Base-by-base conservation (phyloP, 1,284 basidiomycete genomes). In the Bondarzewia mesenterica region DNA sequence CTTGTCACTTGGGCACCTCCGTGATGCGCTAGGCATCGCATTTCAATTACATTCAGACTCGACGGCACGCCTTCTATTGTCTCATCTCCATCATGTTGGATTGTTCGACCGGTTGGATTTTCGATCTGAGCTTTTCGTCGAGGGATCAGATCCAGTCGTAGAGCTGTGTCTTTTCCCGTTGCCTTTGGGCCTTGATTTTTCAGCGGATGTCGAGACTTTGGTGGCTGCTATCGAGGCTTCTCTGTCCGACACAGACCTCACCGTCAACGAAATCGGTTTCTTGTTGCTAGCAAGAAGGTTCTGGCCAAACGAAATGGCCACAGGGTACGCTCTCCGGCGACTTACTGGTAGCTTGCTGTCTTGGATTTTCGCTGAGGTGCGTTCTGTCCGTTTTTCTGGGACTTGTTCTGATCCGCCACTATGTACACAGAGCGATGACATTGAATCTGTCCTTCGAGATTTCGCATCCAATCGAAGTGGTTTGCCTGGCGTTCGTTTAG, bases 221-320 rank as follows among this genome's bases (percentile, higher is more conserved):
- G 75, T 88, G 8, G 71, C 78, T 5, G 73, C 82, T 1, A 76
- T 89, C n/a, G 87, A 89, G 60, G 73, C 76, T 1, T 82, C 81
- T 53, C 65, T 92, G 18, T 68, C 72, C 2, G 84, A 89, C 54
- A 61, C 87, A 22, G 80, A 88, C 60, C 65, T 91, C 20, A 78
- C 82, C 0, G 70, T 81, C 26, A 88, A 89, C 57, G 88, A 92
- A 63, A 69, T 76, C 18, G 88, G 81, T 0, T 74, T 89, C 47
- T 63, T 85, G 6, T 65, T 90, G 8, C 67, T 90, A 15, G 65
- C 69, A 8, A 74, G 78, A 44, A 74, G 79, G 52, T 77, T 86
- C 51, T 88, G 82, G 80, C 87, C 88, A 0, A 83, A 77, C 53
- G 74, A 79, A 5, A 71, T 88, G 63, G 73, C 80, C 40, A 82